These are phyloP conservation scores for Fusarium pseudograminearum DNA, from an alignment of 2,329 filamentous ascomycete species.

Conservation along the genomic window DNA sequence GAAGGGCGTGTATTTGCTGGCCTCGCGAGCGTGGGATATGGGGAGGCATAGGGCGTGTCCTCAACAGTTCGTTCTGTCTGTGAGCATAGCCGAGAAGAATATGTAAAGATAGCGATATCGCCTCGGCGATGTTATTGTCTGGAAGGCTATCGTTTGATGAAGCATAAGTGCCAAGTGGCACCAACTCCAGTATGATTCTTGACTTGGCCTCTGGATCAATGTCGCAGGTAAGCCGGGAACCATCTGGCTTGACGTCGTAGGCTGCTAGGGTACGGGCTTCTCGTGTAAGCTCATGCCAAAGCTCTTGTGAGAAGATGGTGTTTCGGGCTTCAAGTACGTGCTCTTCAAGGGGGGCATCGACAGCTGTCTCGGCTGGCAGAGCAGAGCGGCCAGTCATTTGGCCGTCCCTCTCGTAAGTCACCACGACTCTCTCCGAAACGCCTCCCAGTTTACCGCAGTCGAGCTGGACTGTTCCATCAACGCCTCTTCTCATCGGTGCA, in stretches of 20 bases:
- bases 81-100: slow-evolving; percentile 85
- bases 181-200: slow-evolving; percentile 73
- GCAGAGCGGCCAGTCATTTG: slow-evolving; percentile 68
- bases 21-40: slow-evolving; percentile 54
- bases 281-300: slow-evolving; percentile 89
- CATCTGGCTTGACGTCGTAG: slow-evolving; percentile 75
- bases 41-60: slow-evolving; percentile 68
- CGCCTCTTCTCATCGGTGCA: slow-evolving; percentile 79
- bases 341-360: slow-evolving; percentile 69
- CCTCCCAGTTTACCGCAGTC: slow-evolving; percentile 69
- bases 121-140: slow-evolving; percentile 70
- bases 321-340: slow-evolving; percentile 81
- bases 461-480: slow-evolving; percentile 80
- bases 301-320: slow-evolving; percentile 83
- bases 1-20: slow-evolving; percentile 61
- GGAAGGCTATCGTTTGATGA: slow-evolving; percentile 50
- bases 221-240: slow-evolving; percentile 67
- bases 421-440: slow-evolving; percentile 71
- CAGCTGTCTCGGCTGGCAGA: slow-evolving; percentile 64
- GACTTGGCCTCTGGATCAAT: slow-evolving; percentile 63
- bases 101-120: slow-evolving; percentile 74
- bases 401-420: slow-evolving; percentile 72
- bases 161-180: slow-evolving; percentile 64
- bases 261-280: slow-evolving; percentile 81
- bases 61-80: slow-evolving; percentile 76